Conservation (phyloP, 2,329 filamentous ascomycete species). For the Pezicula radicicola region DNA sequence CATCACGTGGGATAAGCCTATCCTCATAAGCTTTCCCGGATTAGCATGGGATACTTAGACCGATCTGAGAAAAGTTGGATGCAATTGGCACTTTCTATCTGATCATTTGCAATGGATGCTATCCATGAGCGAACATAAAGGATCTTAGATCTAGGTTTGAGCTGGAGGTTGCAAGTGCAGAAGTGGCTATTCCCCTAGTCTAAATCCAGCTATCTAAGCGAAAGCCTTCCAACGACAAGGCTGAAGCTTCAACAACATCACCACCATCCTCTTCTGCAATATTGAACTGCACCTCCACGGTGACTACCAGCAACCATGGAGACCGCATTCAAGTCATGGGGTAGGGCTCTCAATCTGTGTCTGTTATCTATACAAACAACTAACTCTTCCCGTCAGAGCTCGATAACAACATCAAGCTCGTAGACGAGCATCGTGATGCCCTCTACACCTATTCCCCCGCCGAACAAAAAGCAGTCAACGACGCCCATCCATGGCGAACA, state of each 20-base stretch:
- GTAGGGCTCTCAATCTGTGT: slow-evolving; percentile 35
- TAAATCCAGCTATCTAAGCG: neutral
- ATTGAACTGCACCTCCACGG: neutral
- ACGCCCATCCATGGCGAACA: slow-evolving; percentile 69
- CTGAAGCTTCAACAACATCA: slow-evolving; percentile 1
- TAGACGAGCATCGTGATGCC: slow-evolving; percentile 84
- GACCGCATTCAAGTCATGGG: slow-evolving; percentile 58
- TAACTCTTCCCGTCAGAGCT: slow-evolving; percentile 57
- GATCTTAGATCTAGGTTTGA: no score
- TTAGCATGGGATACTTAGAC: no score
- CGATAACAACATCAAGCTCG: slow-evolving; percentile 79
- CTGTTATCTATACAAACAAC: slow-evolving; percentile 9
- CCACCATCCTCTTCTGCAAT: slow-evolving; percentile 7
- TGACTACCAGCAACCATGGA: slow-evolving; percentile 41
- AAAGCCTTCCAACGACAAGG: slow-evolving; percentile 2
- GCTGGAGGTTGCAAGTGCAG: no score
- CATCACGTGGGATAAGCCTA: no score
- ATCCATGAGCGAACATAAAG: no score
- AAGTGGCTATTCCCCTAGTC: no score
- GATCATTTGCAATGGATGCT: no score
- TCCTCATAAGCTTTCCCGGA: no score
- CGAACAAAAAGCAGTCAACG: slow-evolving; percentile 63
- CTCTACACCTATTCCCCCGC: slow-evolving; percentile 79
- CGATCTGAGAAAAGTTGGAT: no score
- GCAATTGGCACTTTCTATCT: no score